These are phyloP conservation scores for Opeltia flavorubescens DNA, from an alignment of 495 filamentous ascomycete genomes.

Conservation along the genomic window DNA sequence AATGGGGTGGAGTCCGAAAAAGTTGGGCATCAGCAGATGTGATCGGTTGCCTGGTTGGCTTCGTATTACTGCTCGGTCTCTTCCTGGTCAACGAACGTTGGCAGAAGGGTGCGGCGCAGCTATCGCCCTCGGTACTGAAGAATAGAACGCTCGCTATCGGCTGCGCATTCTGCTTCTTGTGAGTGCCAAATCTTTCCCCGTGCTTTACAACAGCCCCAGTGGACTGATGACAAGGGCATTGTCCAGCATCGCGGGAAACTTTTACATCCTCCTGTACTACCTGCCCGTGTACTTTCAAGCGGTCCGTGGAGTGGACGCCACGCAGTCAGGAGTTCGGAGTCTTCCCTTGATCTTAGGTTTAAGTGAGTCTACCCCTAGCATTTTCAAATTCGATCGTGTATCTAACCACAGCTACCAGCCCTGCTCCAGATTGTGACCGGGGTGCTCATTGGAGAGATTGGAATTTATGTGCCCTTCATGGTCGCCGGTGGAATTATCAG, in stretches of 20 bases:
- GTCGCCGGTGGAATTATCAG: background rate
- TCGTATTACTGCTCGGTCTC: constrained; percentile 11
- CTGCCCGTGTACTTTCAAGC: constrained; percentile 48
- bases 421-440: constrained; percentile 19
- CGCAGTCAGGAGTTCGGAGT: constrained; percentile 34
- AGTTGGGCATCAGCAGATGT: constrained; percentile 29
- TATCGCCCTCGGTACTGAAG: constrained; percentile 11
- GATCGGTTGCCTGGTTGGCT: constrained; percentile 17
- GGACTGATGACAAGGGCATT: constrained; percentile 18
- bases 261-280: constrained; percentile 40
- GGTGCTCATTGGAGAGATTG: constrained; percentile 14
- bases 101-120: constrained; percentile 12
- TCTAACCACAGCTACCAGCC: background rate
- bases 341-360: constrained; percentile 37
- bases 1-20: constrained; percentile 37
- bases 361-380: too few relatives aligned
- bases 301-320: constrained; percentile 28
- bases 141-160: constrained; percentile 11
- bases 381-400: constrained; percentile 12
- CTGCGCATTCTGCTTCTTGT: constrained; percentile 10
- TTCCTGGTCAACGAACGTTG: constrained; percentile 14
- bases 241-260: constrained; percentile 28
- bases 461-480: background rate
- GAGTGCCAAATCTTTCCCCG: constrained; percentile 5
- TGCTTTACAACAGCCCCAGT: background rate